phyloP scores from a whole-genome alignment of 805 yeast species.

The Ogataea saltuana region DNA sequence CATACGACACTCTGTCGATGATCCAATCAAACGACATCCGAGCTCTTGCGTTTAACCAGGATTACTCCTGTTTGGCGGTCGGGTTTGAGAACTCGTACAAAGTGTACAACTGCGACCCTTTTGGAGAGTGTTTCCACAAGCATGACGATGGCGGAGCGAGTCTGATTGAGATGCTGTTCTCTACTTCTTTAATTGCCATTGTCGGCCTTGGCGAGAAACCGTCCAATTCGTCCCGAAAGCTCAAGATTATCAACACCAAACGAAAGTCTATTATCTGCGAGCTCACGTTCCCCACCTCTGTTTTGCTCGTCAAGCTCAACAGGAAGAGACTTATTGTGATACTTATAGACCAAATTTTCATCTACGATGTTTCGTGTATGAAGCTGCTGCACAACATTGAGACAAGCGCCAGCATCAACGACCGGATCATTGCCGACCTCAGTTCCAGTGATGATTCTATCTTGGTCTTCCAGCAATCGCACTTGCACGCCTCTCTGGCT shows the following conservation, averaged over 20 bases:
- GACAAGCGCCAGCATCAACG: constrained; percentile 37
- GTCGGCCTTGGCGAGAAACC: constrained; percentile 78
- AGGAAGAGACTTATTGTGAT: constrained; percentile 79
- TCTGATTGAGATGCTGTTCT: constrained; percentile 85
- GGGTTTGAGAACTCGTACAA: constrained; percentile 66
- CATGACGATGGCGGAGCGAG: constrained; percentile 56
- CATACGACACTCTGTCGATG: constrained; percentile 8
- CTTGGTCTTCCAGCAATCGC: constrained; percentile 56
- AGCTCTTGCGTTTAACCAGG: constrained; percentile 70
- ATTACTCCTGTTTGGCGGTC: constrained; percentile 75
- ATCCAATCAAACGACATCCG: constrained; percentile 13
- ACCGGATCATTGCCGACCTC: constrained; percentile 30
- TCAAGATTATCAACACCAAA: constrained; percentile 82
- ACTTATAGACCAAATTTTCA: constrained; percentile 75
- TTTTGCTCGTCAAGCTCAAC: constrained; percentile 73
- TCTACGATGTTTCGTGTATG: constrained; percentile 91
- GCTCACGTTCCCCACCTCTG: constrained; percentile 76
- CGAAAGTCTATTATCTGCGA: constrained; percentile 79
- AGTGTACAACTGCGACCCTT: constrained; percentile 86
- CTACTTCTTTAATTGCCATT: constrained; percentile 82
- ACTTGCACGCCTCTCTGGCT: constrained; percentile 11
- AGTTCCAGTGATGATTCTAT: constrained; percentile 48
- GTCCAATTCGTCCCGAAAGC: constrained; percentile 71
- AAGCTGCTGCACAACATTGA: constrained; percentile 73
- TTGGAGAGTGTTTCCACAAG: constrained; percentile 64